Conservation (phyloP, 768 basidiomycete genomes). For the Tylopilus felleus region DNA sequence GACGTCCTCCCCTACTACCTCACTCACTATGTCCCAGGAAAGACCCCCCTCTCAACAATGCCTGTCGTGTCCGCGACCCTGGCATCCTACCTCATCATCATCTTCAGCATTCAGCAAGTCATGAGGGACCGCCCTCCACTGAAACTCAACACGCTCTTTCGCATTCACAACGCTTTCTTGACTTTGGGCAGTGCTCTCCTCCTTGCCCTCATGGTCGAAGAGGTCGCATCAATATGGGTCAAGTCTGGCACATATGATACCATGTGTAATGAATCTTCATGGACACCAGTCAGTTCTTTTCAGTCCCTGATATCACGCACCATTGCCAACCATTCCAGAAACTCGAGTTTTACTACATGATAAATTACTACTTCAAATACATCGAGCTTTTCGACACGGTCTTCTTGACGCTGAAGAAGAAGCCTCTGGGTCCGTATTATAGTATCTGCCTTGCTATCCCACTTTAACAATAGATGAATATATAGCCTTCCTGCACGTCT, state of each 20-base stretch:
- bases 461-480: slow-evolving; percentile 4
- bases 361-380: slow-evolving; percentile 99
- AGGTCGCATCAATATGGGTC: slow-evolving; percentile 77
- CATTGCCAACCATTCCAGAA: slow-evolving; percentile 43
- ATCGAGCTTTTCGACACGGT: slow-evolving; percentile 94
- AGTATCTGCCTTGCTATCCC: not conserved
- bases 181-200: slow-evolving; percentile 81
- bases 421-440: slow-evolving; percentile 74
- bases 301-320: not conserved
- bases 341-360: slow-evolving; percentile 95
- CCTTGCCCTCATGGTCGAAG: slow-evolving; percentile 86
- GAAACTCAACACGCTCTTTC: slow-evolving; percentile 81
- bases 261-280: slow-evolving; percentile 73
- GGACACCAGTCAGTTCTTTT: slow-evolving; percentile 73
- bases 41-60: slow-evolving; percentile 57
- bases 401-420: slow-evolving; percentile 98
- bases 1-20: slow-evolving; percentile 37
- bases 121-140: slow-evolving; percentile 77
- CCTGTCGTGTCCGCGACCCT: slow-evolving; percentile 69
- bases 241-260: slow-evolving; percentile 69
- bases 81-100: slow-evolving; percentile 77
- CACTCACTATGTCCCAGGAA: slow-evolving; percentile 50
- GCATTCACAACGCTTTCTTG: slow-evolving; percentile 86
- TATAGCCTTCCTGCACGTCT: slow-evolving; percentile 94
- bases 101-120: slow-evolving; percentile 79